Conservation (phyloP, 169 alveolate species). For the Toxoplasma gondii region DNA sequence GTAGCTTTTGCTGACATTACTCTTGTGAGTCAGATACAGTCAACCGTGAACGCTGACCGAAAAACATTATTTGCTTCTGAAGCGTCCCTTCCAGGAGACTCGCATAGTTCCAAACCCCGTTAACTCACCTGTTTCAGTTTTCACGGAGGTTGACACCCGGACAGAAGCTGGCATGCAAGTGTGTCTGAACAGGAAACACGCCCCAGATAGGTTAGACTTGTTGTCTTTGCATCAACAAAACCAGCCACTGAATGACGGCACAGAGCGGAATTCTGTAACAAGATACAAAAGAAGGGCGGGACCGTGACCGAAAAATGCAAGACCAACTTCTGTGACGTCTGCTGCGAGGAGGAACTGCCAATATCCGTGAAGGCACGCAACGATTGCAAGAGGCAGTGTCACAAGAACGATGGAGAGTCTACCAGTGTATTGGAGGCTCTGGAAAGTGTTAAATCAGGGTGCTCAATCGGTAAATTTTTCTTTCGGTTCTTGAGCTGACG, state of each 20-base stretch:
- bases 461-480: not conserved
- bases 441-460: not conserved
- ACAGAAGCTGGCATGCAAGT: not conserved
- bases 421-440: not conserved
- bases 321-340: constrained; percentile 28
- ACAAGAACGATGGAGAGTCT: not conserved
- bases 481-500: not conserved
- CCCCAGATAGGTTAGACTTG: not conserved
- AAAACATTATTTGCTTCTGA: not conserved
- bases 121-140: not conserved
- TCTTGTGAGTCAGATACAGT: not conserved
- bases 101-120: not conserved
- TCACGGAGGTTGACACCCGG: not conserved
- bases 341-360: constrained; percentile 36
- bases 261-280: not conserved
- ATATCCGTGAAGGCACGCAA: constrained; percentile 23
- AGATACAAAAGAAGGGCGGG: not conserved
- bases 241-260: not conserved
- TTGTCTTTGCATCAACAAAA: not conserved
- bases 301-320: not conserved
- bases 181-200: not conserved
- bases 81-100: not conserved
- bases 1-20: constrained; percentile 81
- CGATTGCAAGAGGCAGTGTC: constrained; percentile 15
- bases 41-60: not conserved